phyloP scores from a whole-genome alignment of 2,329 filamentous ascomycete species.

The Talaromyces verruculosus region DNA sequence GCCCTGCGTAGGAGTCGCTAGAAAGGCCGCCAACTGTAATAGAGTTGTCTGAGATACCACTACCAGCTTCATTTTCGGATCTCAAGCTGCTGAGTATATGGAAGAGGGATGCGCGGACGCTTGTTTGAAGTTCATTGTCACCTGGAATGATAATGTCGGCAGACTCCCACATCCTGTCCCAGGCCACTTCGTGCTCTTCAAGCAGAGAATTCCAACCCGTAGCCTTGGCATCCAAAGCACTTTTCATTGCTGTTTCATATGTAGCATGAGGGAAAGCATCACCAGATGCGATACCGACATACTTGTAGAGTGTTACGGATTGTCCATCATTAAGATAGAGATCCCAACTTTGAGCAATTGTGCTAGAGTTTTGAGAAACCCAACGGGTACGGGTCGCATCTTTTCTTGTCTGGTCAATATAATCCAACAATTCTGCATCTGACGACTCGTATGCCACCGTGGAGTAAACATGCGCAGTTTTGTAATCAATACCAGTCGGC shows the following conservation, averaged over 20 bases:
- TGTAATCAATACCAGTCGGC: constrained; percentile 13
- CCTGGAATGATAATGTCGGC: constrained; percentile 51
- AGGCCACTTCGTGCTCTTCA: constrained; percentile 55
- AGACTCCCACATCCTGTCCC: constrained; percentile 42
- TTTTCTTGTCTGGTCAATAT: background rate
- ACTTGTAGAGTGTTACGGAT: constrained; percentile 58
- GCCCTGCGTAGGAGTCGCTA: constrained; percentile 61
- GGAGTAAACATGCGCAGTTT: constrained; percentile 16
- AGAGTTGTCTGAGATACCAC: constrained; percentile 46
- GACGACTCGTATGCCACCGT: constrained; percentile 5
- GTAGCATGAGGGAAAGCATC: constrained; percentile 55
- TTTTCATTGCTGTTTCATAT: constrained; percentile 34
- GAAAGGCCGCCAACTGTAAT: constrained; percentile 62
- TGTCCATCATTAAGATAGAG: constrained; percentile 26
- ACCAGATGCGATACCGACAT: constrained; percentile 61
- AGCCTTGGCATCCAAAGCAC: constrained; percentile 29
- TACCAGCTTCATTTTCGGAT: constrained; percentile 47
- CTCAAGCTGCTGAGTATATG: constrained; percentile 41
- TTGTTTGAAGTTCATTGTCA: constrained; percentile 17
- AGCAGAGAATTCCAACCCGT: constrained; percentile 44
- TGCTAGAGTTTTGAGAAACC: constrained; percentile 18
- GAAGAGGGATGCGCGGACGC: constrained; percentile 17
- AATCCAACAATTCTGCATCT: background rate
- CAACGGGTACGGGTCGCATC: constrained; percentile 12
- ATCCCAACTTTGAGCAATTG: constrained; percentile 20